phyloP scores from a whole-genome alignment of 331 rosid species.

The Malus hybrid region DNA sequence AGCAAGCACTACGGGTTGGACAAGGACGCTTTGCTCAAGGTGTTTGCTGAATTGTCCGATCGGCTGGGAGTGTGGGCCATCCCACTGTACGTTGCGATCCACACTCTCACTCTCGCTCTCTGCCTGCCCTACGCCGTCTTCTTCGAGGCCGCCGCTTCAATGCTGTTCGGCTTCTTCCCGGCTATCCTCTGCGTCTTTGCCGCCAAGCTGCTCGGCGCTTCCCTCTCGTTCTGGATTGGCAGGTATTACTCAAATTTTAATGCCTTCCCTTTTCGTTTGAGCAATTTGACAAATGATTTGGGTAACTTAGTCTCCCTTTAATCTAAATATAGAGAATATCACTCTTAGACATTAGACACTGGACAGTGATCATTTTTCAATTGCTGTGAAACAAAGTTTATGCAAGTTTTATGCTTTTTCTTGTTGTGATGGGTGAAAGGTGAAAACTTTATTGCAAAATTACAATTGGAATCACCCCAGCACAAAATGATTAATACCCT shows the following conservation, averaged over 20 bases:
- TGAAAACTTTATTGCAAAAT: neutral
- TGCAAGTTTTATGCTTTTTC: neutral
- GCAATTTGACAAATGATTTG: neutral
- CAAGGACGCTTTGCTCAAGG: constrained; percentile 35
- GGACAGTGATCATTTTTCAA: neutral
- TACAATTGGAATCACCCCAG: neutral
- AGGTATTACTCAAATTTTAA: constrained; percentile 30
- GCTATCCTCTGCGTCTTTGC: constrained; percentile 73
- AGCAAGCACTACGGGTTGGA: constrained; percentile 33
- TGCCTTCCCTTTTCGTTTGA: neutral
- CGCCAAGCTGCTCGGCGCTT: constrained; percentile 87
- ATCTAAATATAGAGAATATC: neutral
- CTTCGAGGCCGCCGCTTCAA: constrained; percentile 75
- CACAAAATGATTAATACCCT: neutral
- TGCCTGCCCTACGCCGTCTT: constrained; percentile 81
- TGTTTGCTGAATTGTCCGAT: constrained; percentile 43
- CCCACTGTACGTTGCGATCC: constrained; percentile 59
- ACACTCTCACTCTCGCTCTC: constrained; percentile 66
- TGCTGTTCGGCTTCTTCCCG: constrained; percentile 76
- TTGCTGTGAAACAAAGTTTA: too few species aligned
- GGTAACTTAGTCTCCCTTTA: neutral
- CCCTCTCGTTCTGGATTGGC: constrained; percentile 84
- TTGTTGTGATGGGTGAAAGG: neutral
- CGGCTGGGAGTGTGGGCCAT: constrained; percentile 82
- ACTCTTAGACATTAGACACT: neutral